Percentiles rank a stretch among this genome's conserved stretches.
These are phyloP conservation scores for Arthroderma sp. DNA, from an alignment of 2,329 filamentous ascomycete genomes.

Conservation along the genomic window DNA sequence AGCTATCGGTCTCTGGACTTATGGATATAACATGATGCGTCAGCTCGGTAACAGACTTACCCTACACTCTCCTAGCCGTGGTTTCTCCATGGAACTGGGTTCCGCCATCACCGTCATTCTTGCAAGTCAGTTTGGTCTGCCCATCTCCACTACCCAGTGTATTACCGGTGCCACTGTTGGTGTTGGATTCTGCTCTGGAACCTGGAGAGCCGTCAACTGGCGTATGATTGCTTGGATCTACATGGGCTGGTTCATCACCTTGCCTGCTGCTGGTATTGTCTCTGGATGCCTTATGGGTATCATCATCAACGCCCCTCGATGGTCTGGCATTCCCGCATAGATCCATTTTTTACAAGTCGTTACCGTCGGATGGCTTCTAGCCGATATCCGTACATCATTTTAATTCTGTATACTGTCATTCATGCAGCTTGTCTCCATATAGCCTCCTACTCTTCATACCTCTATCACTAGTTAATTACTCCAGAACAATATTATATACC, in stretches of 20 bases:
- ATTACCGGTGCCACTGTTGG: constrained; percentile 27
- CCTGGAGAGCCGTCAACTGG: constrained; percentile 35
- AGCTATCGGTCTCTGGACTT: constrained; percentile 30
- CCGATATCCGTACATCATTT: not conserved
- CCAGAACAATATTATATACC: not conserved
- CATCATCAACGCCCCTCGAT: constrained; percentile 34
- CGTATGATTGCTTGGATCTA: constrained; percentile 34
- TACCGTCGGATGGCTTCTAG: not conserved
- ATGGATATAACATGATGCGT: constrained; percentile 32
- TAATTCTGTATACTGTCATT: not conserved
- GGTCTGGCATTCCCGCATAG: constrained; percentile 9
- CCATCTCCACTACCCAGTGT: constrained; percentile 30
- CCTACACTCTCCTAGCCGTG: constrained; percentile 28
- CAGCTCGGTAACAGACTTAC: constrained; percentile 34
- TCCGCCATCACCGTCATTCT: constrained; percentile 31
- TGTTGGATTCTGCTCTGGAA: constrained; percentile 28
- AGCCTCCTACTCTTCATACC: not conserved
- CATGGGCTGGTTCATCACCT: constrained; percentile 35
- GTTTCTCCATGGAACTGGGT: constrained; percentile 31
- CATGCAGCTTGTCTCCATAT: not conserved
- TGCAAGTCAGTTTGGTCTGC: constrained; percentile 25
- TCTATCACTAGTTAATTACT: not conserved
- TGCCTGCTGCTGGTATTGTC: constrained; percentile 33
- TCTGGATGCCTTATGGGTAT: constrained; percentile 31
- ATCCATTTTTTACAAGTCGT: not conserved